Conservation (phyloP, 345 rosid species). For the Corymbia maculata region DNA sequence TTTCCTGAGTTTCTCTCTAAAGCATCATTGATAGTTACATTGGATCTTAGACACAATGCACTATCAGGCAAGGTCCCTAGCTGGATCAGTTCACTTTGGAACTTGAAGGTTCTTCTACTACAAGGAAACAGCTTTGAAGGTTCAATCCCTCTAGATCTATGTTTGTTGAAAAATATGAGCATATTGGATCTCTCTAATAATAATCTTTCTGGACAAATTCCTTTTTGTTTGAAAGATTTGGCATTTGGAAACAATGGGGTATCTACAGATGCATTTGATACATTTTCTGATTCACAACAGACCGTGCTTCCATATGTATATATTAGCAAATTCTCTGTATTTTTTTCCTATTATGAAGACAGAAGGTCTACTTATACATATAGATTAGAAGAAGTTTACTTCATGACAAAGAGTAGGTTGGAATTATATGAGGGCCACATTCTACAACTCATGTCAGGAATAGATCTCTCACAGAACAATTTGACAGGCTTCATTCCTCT, state of each 20-base stretch:
- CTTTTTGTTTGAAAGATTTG: neutral
- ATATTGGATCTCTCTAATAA: too few relatives aligned
- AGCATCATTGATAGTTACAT: neutral
- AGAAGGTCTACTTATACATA: neutral
- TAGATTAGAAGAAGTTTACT: neutral
- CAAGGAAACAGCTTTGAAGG: too few relatives aligned
- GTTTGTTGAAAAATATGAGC: neutral
- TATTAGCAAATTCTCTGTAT: neutral
- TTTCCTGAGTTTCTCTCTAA: neutral
- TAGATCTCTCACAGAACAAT: neutral
- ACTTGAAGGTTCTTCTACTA: too few relatives aligned
- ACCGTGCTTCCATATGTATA: neutral
- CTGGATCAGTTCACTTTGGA: too few relatives aligned
- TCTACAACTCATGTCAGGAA: neutral
- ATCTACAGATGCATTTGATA: neutral
- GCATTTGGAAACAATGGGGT: neutral
- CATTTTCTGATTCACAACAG: neutral
- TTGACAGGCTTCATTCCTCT: neutral
- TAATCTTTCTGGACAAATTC: neutral
- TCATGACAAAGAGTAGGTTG: neutral
- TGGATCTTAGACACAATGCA: slow-evolving; percentile 1
- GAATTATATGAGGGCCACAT: neutral
- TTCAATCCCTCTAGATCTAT: too few relatives aligned
- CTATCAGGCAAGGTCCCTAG: rapidly evolving
- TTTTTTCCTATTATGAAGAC: neutral